A percentile compares a stretch with the other conserved stretches of the same genome.
Conservation (phyloP, 108 stramenopile species). For the Skeletonema menzelii region DNA sequence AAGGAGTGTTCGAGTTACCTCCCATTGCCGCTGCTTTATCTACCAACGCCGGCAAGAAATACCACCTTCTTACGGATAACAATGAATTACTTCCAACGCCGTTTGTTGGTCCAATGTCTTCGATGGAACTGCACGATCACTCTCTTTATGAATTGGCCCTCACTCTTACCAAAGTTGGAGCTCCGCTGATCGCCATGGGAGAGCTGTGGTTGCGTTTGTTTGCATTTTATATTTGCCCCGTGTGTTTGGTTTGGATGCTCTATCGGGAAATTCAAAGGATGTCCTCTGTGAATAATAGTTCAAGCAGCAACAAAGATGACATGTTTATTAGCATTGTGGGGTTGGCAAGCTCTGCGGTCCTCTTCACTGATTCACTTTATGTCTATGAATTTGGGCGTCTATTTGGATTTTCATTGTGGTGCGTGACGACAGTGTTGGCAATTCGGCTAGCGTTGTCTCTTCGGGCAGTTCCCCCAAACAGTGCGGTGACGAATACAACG, state of each 20-base stretch:
- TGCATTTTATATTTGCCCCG: conserved; percentile 48
- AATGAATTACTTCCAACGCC: conserved; percentile 8
- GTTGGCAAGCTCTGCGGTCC: conserved; percentile 62
- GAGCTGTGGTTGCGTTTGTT: conserved; percentile 82
- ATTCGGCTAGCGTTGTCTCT: conserved; percentile 6
- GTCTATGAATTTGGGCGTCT: conserved; percentile 60
- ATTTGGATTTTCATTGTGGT: conserved; percentile 51
- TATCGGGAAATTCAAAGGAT: not conserved
- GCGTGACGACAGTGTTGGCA: conserved; percentile 35
- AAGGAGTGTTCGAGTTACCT: conserved; percentile 19
- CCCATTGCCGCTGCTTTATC: conserved; percentile 34
- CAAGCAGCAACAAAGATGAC: conserved; percentile 8
- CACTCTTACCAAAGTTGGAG: conserved; percentile 21
- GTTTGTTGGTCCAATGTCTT: conserved; percentile 25
- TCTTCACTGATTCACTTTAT: conserved; percentile 77
- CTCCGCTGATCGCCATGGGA: conserved; percentile 62
- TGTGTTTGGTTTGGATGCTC: conserved; percentile 20
- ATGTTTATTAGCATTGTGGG: conserved; percentile 15
- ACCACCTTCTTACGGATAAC: not conserved
- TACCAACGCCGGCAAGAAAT: not conserved
- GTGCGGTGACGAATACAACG: not conserved
- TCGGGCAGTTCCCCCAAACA: not conserved
- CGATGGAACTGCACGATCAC: conserved; percentile 36
- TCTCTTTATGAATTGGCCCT: conserved; percentile 16
- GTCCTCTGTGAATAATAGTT: not conserved